Percentiles rank a stretch among this genome's conserved stretches.
phyloP scores from a whole-genome alignment of 208 protist genomes.

The Leishmania arabica region DNA sequence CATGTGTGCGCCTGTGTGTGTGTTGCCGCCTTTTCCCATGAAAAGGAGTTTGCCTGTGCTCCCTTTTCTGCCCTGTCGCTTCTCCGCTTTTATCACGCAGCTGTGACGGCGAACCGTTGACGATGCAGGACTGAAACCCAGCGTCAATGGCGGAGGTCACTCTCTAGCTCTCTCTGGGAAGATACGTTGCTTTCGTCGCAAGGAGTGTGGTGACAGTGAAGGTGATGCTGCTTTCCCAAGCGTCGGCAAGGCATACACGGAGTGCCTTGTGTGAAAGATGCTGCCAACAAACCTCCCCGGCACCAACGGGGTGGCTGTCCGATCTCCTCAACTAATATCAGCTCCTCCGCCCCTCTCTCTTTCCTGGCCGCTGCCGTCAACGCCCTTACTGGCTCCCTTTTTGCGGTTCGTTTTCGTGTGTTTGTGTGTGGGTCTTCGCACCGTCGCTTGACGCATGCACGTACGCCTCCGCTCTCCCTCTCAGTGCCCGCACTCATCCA shows the following conservation, averaged over 20 bases:
- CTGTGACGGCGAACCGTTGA: not conserved
- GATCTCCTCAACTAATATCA: not conserved
- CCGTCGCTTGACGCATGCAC: not conserved
- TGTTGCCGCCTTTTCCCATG: not conserved
- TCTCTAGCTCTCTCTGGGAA: not conserved
- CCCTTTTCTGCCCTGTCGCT: no score
- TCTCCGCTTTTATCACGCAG: not conserved
- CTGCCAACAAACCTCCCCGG: no score
- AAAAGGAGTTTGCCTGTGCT: not conserved
- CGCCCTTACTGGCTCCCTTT: not conserved
- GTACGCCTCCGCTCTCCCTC: not conserved
- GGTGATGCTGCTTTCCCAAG: not conserved
- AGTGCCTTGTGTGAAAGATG: not conserved
- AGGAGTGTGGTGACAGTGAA: not conserved
- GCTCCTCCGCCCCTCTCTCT: not conserved
- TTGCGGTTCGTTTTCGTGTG: not conserved
- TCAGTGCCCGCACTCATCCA: no score
- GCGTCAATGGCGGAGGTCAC: not conserved
- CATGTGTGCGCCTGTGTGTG: not conserved
- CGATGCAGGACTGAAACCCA: not conserved
- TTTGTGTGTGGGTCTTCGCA: not conserved
- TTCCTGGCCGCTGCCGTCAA: not conserved
- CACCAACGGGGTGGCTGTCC: not conserved
- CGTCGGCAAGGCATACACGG: not conserved
- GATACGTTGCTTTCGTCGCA: not conserved